These are phyloP conservation scores for Ustilago shanxiensis DNA, from an alignment of 1,284 basidiomycete genomes.

Conservation along the genomic window DNA sequence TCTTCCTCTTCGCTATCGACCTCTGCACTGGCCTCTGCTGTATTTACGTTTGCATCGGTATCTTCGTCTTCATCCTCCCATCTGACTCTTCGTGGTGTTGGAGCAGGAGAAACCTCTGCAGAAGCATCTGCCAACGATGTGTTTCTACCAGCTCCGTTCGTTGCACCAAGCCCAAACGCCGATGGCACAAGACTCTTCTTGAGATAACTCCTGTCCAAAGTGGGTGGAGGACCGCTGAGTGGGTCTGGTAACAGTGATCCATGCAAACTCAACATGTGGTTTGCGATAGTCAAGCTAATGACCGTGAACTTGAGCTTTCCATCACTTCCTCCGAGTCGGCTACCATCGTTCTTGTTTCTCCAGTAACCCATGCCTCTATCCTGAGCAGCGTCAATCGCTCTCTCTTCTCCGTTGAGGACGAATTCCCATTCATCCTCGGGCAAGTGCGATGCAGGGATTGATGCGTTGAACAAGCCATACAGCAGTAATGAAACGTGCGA, in stretches of 20 bases:
- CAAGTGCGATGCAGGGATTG: conserved; percentile 93
- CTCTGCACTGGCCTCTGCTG: not conserved
- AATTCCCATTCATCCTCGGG: conserved; percentile 85
- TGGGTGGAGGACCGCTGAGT: conserved; percentile 74
- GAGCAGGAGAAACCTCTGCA: not conserved
- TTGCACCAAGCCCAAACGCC: conserved; percentile 28
- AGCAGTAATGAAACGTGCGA: conserved; percentile 93
- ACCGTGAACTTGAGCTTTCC: conserved; percentile 87
- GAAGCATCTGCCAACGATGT: not conserved
- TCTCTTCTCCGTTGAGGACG: conserved; percentile 76
- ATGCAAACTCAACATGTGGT: conserved; percentile 92
- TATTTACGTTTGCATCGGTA: not conserved
- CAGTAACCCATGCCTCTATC: conserved; percentile 77
- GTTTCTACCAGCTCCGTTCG: not conserved
- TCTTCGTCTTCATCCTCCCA: conserved; percentile 45
- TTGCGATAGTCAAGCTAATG: conserved; percentile 90
- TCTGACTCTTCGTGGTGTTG: conserved; percentile 33
- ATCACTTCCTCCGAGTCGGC: conserved; percentile 79
- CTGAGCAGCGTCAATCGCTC: conserved; percentile 9
- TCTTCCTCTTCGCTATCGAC: not conserved
- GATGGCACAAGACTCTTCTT: conserved; percentile 44
- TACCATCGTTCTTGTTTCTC: conserved; percentile 81
- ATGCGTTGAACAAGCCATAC: conserved; percentile 95
- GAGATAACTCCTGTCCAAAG: conserved; percentile 43
- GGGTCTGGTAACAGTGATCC: conserved; percentile 90